Evolutionary conservation across 441 rosid species (phyloP).

Genomic region (Arabidopsis hybrid): DNA sequence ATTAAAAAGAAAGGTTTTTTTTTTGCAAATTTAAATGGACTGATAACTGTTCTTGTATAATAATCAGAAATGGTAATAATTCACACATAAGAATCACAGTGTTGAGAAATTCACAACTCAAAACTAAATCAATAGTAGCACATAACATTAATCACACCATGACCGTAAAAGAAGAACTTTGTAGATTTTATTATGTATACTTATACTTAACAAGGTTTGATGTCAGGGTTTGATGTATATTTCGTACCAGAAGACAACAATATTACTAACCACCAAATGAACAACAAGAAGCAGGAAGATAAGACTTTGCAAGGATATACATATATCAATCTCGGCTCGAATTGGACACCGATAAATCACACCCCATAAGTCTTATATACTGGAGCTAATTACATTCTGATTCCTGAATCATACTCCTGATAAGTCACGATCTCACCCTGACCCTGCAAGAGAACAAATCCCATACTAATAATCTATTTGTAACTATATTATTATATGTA

Average conservation of each 20-base stretch:
- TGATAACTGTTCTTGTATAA: no score
- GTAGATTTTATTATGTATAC: background rate
- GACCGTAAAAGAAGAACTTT: background rate
- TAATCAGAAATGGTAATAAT: no score
- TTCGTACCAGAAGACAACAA: background rate
- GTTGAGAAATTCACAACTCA: background rate
- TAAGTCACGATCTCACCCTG: background rate
- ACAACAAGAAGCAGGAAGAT: background rate
- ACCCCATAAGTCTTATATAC: slow-evolving; percentile 6
- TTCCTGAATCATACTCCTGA: background rate
- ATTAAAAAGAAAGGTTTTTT: no score
- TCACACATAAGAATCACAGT: no score
- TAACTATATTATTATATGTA: no score
- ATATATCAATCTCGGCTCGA: slow-evolving; percentile 1
- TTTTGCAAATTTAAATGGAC: no score
- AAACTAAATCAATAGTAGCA: background rate
- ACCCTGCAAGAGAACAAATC: background rate
- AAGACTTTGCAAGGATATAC: background rate
- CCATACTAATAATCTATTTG: background rate
- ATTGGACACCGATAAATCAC: background rate
- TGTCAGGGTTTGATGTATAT: background rate
- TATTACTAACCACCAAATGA: background rate
- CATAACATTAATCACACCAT: background rate
- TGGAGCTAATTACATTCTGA: background rate
- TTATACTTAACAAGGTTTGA: background rate